Evolutionary conservation across 2,329 filamentous ascomycete species (phyloP).

Genomic region (Cladophialophora yegresii): DNA sequence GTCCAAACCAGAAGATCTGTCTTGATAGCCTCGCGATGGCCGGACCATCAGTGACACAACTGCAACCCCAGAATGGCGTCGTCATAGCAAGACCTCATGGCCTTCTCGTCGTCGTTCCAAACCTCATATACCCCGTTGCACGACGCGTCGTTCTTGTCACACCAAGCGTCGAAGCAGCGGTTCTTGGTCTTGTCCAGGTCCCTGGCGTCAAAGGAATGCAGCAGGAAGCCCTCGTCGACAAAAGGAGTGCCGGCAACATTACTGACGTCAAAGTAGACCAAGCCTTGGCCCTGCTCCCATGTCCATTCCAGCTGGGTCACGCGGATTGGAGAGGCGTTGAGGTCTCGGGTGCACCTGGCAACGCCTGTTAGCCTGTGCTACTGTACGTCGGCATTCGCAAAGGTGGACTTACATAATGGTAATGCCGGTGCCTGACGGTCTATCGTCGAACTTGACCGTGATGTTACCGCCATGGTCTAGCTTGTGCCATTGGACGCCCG

Average conservation of each 20-base stretch:
- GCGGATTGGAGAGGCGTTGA: not conserved
- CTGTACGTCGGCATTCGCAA: conserved; percentile 1
- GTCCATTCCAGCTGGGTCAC: conserved; percentile 43
- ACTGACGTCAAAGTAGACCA: conserved; percentile 47
- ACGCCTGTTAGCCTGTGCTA: not conserved
- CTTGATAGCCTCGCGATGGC: not conserved
- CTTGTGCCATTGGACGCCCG: not conserved
- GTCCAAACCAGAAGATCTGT: not conserved
- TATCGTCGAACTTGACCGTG: not conserved
- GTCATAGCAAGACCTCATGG: conserved; percentile 27
- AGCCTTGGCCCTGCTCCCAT: conserved; percentile 38
- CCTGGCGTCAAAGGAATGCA: conserved; percentile 14
- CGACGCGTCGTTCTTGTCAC: conserved; percentile 12
- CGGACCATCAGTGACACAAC: conserved; percentile 15
- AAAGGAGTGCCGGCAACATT: conserved; percentile 48
- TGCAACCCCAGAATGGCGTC: conserved; percentile 15
- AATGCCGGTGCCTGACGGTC: not conserved
- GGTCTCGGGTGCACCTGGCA: conserved; percentile 20
- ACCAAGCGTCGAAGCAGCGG: conserved; percentile 16
- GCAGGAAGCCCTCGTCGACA: conserved; percentile 31
- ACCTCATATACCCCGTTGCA: conserved; percentile 24
- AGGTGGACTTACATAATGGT: not conserved
- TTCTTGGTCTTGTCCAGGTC: not conserved
- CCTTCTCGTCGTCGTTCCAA: conserved; percentile 27
- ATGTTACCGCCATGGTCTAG: not conserved